phyloP scores from a whole-genome alignment of 345 rosid species.

The Eucalyptus sp. region DNA sequence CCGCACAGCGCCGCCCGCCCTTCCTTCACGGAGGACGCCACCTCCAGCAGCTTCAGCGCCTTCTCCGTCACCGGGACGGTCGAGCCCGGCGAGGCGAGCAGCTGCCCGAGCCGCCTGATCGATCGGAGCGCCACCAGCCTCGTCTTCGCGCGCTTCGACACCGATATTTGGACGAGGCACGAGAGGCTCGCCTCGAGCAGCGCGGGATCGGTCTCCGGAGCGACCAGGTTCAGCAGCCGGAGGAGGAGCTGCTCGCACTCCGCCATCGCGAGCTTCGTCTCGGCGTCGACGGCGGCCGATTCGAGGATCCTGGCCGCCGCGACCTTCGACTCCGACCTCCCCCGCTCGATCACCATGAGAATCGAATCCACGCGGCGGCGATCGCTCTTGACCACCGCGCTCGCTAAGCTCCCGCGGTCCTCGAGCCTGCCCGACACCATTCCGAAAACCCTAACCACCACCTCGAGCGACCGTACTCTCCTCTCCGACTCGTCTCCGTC shows the following conservation, averaged over 20 bases:
- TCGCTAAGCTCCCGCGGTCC: conserved; percentile 21
- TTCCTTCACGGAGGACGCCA: conserved; percentile 42
- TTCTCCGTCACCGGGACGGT: conserved; percentile 43
- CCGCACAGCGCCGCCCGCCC: conserved; percentile 46
- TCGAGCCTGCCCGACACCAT: conserved; percentile 15
- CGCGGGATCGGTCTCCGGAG: conserved; percentile 22
- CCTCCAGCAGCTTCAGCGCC: conserved; percentile 55
- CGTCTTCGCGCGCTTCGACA: conserved; percentile 35
- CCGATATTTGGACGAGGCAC: conserved; percentile 37
- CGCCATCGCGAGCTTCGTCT: conserved; percentile 38
- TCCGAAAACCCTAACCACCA: conserved; percentile 32
- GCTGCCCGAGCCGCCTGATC: conserved; percentile 20
- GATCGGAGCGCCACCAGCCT: conserved; percentile 24
- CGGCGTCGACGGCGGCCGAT: conserved; percentile 34
- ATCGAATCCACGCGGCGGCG: conserved; percentile 29
- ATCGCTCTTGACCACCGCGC: conserved; percentile 17
- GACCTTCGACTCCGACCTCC: conserved; percentile 33
- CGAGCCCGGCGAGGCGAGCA: conserved; percentile 23
- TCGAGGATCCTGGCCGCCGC: conserved; percentile 50
- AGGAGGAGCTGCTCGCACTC: conserved; percentile 40
- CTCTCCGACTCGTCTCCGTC: conserved; percentile 1
- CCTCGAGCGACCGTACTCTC: conserved; percentile 13
- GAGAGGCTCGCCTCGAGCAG: conserved; percentile 52
- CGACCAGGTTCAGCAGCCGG: conserved; percentile 25
- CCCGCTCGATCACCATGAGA: conserved; percentile 29